These are phyloP conservation scores for Fonsecaea monophora DNA, from an alignment of 2,329 filamentous ascomycete genomes.

Conservation along the genomic window DNA sequence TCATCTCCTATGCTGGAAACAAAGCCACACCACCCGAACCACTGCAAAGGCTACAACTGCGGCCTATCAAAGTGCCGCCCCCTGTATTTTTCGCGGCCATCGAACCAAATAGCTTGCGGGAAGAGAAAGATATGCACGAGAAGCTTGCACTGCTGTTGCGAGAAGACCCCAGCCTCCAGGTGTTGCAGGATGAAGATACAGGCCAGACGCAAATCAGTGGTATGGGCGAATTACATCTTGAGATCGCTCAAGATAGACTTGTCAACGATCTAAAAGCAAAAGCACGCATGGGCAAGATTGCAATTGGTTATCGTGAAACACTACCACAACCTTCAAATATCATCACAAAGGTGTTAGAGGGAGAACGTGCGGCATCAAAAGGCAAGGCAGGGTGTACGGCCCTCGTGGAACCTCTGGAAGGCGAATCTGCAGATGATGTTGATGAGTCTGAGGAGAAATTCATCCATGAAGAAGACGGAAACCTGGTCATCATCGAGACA, in stretches of 20 bases:
- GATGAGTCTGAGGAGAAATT: slow-evolving; percentile 38
- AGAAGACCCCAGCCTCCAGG: slow-evolving; percentile 90
- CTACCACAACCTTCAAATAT: slow-evolving; percentile 65
- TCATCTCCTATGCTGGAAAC: slow-evolving; percentile 74
- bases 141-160: slow-evolving; percentile 79
- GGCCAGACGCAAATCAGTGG: slow-evolving; percentile 92
- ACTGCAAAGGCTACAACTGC: slow-evolving; percentile 77
- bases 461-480: slow-evolving; percentile 67
- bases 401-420: slow-evolving; percentile 65
- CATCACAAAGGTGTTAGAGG: slow-evolving; percentile 73
- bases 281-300: slow-evolving; percentile 84
- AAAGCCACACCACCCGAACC: slow-evolving; percentile 71
- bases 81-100: slow-evolving; percentile 97
- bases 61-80: slow-evolving; percentile 86
- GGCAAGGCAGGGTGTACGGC: slow-evolving; percentile 79
- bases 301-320: slow-evolving; percentile 93
- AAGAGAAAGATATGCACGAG: slow-evolving; percentile 79
- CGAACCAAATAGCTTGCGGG: slow-evolving; percentile 77
- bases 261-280: slow-evolving; percentile 88
- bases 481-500: slow-evolving; percentile 67
- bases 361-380: slow-evolving; percentile 77
- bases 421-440: slow-evolving; percentile 41
- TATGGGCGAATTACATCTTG: slow-evolving; percentile 95
- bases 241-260: slow-evolving; percentile 87
- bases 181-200: slow-evolving; percentile 83